Percentiles rank a stretch among this genome's conserved stretches.
phyloP scores from a whole-genome alignment of 768 basidiomycete genomes.

The Strobilomyces echinocephalus region DNA sequence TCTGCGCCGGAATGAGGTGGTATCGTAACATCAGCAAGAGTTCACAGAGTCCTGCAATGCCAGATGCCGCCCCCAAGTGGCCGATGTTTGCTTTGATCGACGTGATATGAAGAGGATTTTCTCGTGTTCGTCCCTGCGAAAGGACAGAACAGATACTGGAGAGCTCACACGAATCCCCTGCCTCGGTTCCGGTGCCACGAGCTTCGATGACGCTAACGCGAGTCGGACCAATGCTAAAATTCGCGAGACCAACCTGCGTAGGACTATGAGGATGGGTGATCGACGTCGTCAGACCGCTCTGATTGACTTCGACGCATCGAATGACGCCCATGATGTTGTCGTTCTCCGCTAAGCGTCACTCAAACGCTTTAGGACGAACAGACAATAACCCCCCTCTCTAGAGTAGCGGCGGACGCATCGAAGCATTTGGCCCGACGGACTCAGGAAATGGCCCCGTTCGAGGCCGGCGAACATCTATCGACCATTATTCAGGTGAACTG shows the following conservation, averaged over 20 bases:
- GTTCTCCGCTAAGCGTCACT: constrained; percentile 61
- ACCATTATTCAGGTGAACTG: no score
- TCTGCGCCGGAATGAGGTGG: no score
- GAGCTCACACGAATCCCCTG: no score
- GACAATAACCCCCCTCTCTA: constrained; percentile 63
- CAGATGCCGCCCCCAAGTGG: constrained; percentile 72
- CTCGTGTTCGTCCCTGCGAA: constrained; percentile 6
- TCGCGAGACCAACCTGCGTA: constrained; percentile 51
- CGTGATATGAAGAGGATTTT: constrained; percentile 57
- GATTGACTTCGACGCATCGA: no score
- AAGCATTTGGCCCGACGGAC: constrained; percentile 45
- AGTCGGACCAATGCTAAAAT: constrained; percentile 30
- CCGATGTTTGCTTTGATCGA: constrained; percentile 74
- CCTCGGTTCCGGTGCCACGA: no score
- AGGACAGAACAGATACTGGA: no score
- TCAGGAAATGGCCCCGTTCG: no score
- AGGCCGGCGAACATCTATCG: no score
- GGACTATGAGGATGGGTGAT: constrained; percentile 19
- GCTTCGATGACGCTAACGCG: constrained; percentile 65
- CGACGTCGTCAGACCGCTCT: no score
- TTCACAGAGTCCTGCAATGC: constrained; percentile 54
- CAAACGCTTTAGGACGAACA: constrained; percentile 70
- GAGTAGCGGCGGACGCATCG: constrained; percentile 67
- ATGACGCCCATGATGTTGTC: constrained; percentile 47
- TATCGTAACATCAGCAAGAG: constrained; percentile 28